Evolutionary conservation across 208 protist genomes (phyloP).

Genomic region (Wallacemonas sp.): DNA sequence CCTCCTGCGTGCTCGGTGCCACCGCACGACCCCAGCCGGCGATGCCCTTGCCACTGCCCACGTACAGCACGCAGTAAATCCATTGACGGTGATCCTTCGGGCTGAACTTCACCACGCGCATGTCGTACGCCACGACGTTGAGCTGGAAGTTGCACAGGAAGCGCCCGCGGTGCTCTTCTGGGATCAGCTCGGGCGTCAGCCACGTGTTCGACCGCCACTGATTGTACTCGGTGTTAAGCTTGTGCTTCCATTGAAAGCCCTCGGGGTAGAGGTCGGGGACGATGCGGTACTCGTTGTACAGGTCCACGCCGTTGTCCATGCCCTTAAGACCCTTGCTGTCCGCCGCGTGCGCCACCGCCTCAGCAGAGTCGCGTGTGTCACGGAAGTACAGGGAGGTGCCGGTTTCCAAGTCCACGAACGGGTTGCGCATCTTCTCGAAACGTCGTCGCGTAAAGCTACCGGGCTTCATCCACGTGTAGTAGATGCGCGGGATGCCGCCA

Average conservation of each 20-base stretch:
- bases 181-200: constrained; percentile 91
- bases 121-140: constrained; percentile 91
- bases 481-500: constrained; percentile 91
- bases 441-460: constrained; percentile 87
- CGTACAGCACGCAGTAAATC: constrained; percentile 92
- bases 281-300: constrained; percentile 93
- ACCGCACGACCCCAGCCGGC: constrained; percentile 89
- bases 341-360: constrained; percentile 82
- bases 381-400: constrained; percentile 92
- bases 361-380: constrained; percentile 84
- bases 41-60: constrained; percentile 91
- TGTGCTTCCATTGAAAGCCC: constrained; percentile 93
- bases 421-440: constrained; percentile 94
- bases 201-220: constrained; percentile 94
- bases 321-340: constrained; percentile 91
- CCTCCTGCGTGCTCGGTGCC: constrained; percentile 88
- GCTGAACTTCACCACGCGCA: constrained; percentile 92
- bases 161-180: constrained; percentile 88
- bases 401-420: constrained; percentile 91
- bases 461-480: constrained; percentile 92
- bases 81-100: constrained; percentile 93
- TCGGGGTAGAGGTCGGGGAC: constrained; percentile 92
- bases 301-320: constrained; percentile 90
- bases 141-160: constrained; percentile 94
- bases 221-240: constrained; percentile 93